These are phyloP conservation scores for Aphanoascus verrucosus DNA, from an alignment of 2,329 filamentous ascomycete species.

Conservation along the genomic window DNA sequence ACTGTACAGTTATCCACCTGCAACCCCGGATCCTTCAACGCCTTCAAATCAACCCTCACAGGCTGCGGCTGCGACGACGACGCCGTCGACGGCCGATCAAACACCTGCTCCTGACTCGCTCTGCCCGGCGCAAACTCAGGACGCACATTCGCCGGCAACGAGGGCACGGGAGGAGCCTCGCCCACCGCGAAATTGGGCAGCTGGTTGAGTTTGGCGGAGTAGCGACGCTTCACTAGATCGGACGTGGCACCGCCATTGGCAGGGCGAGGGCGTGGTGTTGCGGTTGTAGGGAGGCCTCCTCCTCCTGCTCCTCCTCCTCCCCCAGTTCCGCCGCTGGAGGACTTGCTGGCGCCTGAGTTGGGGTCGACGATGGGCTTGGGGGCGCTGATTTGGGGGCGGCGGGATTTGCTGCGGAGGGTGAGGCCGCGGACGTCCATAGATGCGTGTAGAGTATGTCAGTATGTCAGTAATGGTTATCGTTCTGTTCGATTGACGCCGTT, in stretches of 20 bases:
- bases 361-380: constrained; percentile 44
- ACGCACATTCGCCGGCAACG: constrained; percentile 45
- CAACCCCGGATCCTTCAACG: constrained; percentile 67
- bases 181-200: constrained; percentile 53
- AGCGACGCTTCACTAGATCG: constrained; percentile 86
- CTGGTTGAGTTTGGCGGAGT: constrained; percentile 84
- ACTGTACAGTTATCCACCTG: constrained; percentile 62
- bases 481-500: too few species aligned
- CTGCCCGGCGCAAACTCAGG: constrained; percentile 45
- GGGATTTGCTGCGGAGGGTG: constrained; percentile 53
- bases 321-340: too few species aligned
- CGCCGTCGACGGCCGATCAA: constrained; percentile 32
- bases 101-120: not conserved
- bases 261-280: constrained; percentile 28
- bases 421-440: constrained; percentile 46
- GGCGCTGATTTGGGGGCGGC: constrained; percentile 49
- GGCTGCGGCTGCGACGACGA: constrained; percentile 49
- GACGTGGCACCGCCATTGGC: constrained; percentile 47
- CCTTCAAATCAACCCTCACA: constrained; percentile 63
- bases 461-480: not conserved
- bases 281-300: constrained; percentile 18
- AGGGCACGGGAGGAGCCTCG: constrained; percentile 60
- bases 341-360: constrained; percentile 19
- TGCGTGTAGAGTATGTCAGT: not conserved
- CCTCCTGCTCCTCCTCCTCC: too few species aligned